These are phyloP conservation scores for Musa acuminata DNA, from an alignment of 176 grass and related monocot species.

Conservation along the genomic window DNA sequence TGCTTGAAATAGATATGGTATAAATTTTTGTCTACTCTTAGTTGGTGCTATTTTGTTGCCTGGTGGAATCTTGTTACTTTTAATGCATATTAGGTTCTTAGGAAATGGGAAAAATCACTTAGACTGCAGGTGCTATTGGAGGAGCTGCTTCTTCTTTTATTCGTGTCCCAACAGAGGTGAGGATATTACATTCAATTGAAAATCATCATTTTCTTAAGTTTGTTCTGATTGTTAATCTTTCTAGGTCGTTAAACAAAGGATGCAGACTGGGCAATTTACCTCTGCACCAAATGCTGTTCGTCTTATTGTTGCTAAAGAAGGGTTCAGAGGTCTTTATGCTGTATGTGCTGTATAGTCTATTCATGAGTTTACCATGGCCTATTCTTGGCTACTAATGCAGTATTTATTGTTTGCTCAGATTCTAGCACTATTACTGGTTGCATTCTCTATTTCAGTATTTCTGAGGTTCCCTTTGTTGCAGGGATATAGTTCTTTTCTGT, in stretches of 20 bases:
- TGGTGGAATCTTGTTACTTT: not conserved
- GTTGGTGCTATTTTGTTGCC: not conserved
- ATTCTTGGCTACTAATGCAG: not conserved
- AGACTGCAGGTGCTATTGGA: conserved; percentile 81
- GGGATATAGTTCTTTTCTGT: conserved; percentile 89
- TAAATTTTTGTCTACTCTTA: not conserved
- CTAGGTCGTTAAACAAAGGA: conserved; percentile 90
- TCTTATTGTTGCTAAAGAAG: conserved; percentile 78
- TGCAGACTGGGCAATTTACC: conserved; percentile 81
- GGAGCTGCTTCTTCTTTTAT: conserved; percentile 73
- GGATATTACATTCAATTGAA: not conserved
- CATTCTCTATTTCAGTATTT: not conserved
- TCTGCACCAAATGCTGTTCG: conserved; percentile 63
- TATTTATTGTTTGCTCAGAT: not conserved
- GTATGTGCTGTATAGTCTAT: conserved; percentile 39
- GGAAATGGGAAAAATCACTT: not conserved
- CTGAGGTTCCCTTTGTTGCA: conserved; percentile 18
- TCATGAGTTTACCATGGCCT: not conserved
- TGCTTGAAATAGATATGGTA: not conserved
- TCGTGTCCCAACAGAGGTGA: conserved; percentile 92
- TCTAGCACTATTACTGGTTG: not conserved
- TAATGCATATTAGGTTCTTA: not conserved
- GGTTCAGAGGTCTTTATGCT: conserved; percentile 73
- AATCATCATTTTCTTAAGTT: conserved; percentile 14
- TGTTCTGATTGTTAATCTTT: not conserved